Evolutionary conservation across 345 rosid species (phyloP), one percentile per base, ranked within the genome.

Genomic region (Gossypium thurberi): DNA sequence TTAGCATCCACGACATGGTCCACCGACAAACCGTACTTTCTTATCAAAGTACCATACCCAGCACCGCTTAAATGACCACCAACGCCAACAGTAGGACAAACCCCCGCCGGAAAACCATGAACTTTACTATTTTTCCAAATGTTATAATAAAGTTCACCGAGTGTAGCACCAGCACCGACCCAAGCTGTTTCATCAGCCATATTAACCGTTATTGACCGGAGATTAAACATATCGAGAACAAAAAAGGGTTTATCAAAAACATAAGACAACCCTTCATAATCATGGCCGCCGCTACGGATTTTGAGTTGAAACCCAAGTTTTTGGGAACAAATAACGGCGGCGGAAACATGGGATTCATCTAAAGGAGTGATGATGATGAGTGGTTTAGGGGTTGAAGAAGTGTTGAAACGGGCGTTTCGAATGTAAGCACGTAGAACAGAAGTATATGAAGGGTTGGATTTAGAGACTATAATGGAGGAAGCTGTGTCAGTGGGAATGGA

Each of bases 1-100:
- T 84, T 84, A 2, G 90, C 90, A 44, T 88, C 93, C 14, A 81
- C 26, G 0, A 85, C 17, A 14, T 88, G 0, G 69, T 88, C 93
- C 0, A 82, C 85, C 0, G 93, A 56, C 70, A 88, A 66, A 0
- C 93, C 90, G 33, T 75, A 80, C 10, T 85, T 88, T 70, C 93
- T 76, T 26, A 88, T 0, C 85, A 88, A 77, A 13, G 78, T 84
- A 3, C 93, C 93, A 25, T 88, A 88, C 0, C 93, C 90, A 0
- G 81, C 93, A 0, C 93, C 93, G 48, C 93, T 86, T 0, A 86
- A 2, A 56, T 86, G 92, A 0, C 92, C 92, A 14, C 93, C 93
- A 1, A 84, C 89, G 15, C 89, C 93, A 4, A 89, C 93, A 4
- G 90, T 89, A 0, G 89, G 90, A 58, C 93, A 87, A 65, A 87